Conservation (phyloP, 805 yeast species). For the Yarrowia sp. region DNA sequence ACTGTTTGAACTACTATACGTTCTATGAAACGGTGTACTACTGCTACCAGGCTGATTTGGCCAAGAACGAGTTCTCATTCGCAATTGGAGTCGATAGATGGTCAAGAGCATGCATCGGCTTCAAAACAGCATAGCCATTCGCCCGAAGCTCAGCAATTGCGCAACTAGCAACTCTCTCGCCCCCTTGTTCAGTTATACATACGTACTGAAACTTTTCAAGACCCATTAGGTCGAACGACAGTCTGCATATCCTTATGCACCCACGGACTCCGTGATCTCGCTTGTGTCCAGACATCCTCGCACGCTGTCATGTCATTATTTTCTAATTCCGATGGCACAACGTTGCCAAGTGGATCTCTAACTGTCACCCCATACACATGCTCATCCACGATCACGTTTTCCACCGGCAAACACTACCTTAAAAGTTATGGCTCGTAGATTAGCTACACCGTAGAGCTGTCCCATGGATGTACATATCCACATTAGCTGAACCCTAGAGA, state of each 20-base stretch:
- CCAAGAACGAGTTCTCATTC: too few species aligned
- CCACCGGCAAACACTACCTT: neutral
- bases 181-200: neutral
- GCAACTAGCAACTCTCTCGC: neutral
- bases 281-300: too few species aligned
- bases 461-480: neutral
- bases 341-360: too few species aligned
- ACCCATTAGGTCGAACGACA: neutral
- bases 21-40: too few species aligned
- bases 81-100: too few species aligned
- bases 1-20: neutral
- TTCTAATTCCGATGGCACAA: too few species aligned
- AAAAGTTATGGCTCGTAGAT: neutral
- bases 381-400: neutral
- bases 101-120: too few species aligned
- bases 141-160: neutral
- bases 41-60: too few species aligned
- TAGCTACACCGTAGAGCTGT: neutral
- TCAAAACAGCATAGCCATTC: neutral
- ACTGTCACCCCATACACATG: too few species aligned
- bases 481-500: neutral
- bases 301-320: too few species aligned
- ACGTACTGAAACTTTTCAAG: neutral
- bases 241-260: neutral
- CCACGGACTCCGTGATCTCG: neutral